Evolutionary conservation across 495 filamentous ascomycete species (phyloP).

Genomic region (Apiosordaria backusii): DNA sequence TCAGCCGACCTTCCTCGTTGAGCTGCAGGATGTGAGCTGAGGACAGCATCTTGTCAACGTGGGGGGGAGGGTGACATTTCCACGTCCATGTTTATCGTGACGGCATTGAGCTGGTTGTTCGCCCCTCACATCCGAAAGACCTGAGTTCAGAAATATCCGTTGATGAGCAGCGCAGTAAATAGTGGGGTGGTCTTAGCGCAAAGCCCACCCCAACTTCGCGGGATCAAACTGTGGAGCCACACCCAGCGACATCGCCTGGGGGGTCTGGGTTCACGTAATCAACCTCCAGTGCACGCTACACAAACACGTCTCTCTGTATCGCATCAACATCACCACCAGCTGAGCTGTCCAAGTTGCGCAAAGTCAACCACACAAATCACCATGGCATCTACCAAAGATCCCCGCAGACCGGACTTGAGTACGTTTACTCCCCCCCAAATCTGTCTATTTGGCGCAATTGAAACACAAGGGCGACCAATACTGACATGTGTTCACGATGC

Average conservation of each 20-base stretch:
- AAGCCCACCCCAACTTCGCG: not conserved
- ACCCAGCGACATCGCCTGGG: not conserved
- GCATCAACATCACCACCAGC: not conserved
- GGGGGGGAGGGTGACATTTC: not conserved
- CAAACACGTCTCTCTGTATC: conserved; percentile 7
- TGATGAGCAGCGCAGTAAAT: not conserved
- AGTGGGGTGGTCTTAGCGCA: not conserved
- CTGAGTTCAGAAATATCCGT: not conserved
- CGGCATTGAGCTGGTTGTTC: not conserved
- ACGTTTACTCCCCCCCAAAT: conserved; percentile 27
- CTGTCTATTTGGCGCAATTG: conserved; percentile 3
- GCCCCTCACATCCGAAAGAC: not conserved
- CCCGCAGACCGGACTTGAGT: conserved; percentile 83
- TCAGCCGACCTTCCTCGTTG: not conserved
- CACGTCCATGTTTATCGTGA: not conserved
- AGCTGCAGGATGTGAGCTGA: not conserved
- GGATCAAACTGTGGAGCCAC: not conserved
- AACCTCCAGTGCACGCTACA: not conserved
- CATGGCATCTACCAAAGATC: conserved; percentile 80
- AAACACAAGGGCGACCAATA: conserved; percentile 23
- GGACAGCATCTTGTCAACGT: not conserved
- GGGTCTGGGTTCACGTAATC: not conserved
- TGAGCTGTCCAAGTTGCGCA: not conserved
- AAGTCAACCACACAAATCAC: conserved; percentile 7
- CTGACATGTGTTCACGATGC: not conserved